Percentiles rank a stretch among this genome's conserved stretches.
Conservation (phyloP, 441 rosid genomes). For the Populus trichocarpa region DNA sequence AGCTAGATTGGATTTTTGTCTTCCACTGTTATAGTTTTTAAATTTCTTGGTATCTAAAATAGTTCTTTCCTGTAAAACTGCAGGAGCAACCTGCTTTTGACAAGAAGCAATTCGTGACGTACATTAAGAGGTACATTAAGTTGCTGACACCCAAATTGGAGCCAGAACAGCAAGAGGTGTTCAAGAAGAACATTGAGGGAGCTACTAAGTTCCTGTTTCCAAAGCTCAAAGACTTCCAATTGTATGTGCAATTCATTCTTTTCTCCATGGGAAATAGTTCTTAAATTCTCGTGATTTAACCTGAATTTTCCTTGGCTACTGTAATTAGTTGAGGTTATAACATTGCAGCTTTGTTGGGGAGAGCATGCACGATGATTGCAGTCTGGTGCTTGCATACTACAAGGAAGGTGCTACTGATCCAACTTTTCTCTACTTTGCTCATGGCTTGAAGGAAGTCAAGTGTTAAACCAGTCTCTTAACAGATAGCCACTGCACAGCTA, state of each 20-base stretch:
- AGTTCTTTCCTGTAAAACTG: not conserved
- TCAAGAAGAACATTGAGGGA: slow-evolving; percentile 74
- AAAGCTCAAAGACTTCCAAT: slow-evolving; percentile 76
- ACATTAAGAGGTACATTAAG: slow-evolving; percentile 70
- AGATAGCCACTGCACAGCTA: not conserved
- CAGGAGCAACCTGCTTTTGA: slow-evolving; percentile 90
- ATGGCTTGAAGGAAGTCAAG: slow-evolving; percentile 79
- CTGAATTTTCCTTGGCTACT: slow-evolving; percentile 31
- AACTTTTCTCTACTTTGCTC: slow-evolving; percentile 77
- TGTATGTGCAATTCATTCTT: slow-evolving; percentile 32
- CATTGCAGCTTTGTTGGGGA: slow-evolving; percentile 83
- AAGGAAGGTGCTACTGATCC: slow-evolving; percentile 89
- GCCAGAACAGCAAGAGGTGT: slow-evolving; percentile 44
- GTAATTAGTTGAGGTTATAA: not conserved
- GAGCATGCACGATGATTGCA: slow-evolving; percentile 70
- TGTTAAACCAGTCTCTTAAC: slow-evolving; percentile 36
- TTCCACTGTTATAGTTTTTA: not conserved
- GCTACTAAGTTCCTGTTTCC: slow-evolving; percentile 77
- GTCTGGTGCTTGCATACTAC: slow-evolving; percentile 85
- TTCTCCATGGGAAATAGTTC: not conserved
- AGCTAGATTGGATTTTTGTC: not conserved
- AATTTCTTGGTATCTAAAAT: not conserved
- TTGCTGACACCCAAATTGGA: slow-evolving; percentile 57
- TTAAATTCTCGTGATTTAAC: not conserved
- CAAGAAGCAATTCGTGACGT: slow-evolving; percentile 68